These are phyloP conservation scores for Cylindrotheca closterium DNA, from an alignment of 108 stramenopile genomes.

Conservation along the genomic window DNA sequence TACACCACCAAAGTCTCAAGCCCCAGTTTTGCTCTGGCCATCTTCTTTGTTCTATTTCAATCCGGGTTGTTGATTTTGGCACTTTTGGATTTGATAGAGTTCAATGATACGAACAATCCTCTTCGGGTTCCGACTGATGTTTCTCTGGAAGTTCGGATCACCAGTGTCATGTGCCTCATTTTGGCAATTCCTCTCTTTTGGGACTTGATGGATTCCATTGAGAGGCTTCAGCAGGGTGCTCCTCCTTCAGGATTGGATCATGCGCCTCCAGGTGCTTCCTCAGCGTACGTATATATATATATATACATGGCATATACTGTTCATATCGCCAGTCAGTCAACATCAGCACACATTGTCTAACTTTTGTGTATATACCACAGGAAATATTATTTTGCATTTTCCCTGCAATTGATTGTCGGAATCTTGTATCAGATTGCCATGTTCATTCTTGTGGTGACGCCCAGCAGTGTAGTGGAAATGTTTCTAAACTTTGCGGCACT, in stretches of 20 bases:
- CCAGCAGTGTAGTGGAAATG: background rate
- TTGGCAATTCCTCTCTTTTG: background rate
- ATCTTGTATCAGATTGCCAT: background rate
- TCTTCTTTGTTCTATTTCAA: background rate
- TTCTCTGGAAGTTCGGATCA: background rate
- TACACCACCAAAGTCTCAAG: background rate
- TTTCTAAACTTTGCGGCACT: slow-evolving; percentile 23
- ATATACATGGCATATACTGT: too few relatives aligned
- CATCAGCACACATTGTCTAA: too few relatives aligned
- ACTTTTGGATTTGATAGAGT: background rate
- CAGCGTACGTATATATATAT: too few relatives aligned
- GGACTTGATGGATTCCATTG: background rate
- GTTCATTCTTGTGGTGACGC: slow-evolving; percentile 9
- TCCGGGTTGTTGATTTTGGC: background rate
- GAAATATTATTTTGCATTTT: slow-evolving; percentile 1
- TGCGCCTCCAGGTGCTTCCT: too few relatives aligned
- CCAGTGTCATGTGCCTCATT: background rate
- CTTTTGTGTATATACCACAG: too few relatives aligned
- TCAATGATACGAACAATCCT: background rate
- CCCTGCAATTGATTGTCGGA: slow-evolving; percentile 2
- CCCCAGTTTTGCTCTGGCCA: background rate
- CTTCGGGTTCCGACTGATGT: background rate
- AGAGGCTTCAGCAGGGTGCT: background rate
- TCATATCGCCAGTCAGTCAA: too few relatives aligned
- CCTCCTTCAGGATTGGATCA: too few relatives aligned